Evolutionary conservation across 2,329 filamentous ascomycete genomes (phyloP), one percentile per base, ranked within the genome.

Genomic region (Tolypocladium tundrense): DNA sequence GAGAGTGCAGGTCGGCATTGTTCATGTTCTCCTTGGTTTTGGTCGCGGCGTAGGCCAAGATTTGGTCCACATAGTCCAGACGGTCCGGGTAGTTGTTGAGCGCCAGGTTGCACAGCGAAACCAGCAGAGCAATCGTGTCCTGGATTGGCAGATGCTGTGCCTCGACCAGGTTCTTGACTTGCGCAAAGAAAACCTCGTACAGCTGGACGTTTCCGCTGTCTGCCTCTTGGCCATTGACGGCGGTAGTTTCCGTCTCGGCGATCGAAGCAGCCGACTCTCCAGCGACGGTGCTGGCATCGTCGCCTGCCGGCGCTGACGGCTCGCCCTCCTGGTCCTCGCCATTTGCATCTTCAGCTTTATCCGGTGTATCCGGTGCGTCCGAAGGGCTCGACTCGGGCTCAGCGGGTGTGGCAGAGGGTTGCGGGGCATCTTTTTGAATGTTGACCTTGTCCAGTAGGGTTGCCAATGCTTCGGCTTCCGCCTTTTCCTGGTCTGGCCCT

Each of bases 121-220:
- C 93, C 51, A 97, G 79, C 48, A 99, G 77, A 11, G 92, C 94
- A 65, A 96, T 94, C 21, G 90, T 96, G 70, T 99, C 95, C 71
- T 96, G 91, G 63, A 99, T 93, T 1, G 92, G 88, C 56, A 99
- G 80, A 64, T 91, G 87, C 68, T 97, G 91, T 56, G 89, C 90
- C 73, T 91, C 93, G 61, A 97, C 92, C 55, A 99, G 79, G 67
- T 93, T 92, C 69, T 95, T 88, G 61, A 97, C 94, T 72, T 97
- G 94, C 55, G 91, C 88, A 68, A 97, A 96, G 79, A 97, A 99
- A 60, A 97, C 90, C 73, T 97, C 92, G 72, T 97, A 97, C 31
- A 99, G 83, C 73, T 90, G 93, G 59, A 96, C 86, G 66, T 91
- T 87, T 56, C 86, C 81, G 1, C 88, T 65, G 16, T 66, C 67